Conservation (phyloP, 2,329 filamentous ascomycete species). For the Talaromyces sp. region DNA sequence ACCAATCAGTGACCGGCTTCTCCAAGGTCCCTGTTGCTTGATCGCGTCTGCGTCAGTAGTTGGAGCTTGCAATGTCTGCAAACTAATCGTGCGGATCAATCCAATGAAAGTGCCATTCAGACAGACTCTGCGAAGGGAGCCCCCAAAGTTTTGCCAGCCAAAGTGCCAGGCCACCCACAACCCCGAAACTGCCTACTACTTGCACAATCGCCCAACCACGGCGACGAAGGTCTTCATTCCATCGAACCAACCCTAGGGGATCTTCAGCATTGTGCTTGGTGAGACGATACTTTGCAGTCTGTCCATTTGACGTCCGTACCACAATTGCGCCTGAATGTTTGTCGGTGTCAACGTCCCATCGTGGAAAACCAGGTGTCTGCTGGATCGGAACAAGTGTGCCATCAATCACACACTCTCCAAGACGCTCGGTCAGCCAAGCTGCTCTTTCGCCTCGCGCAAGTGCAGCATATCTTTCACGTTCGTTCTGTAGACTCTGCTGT, state of each 20-base stretch:
- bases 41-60: too few species aligned
- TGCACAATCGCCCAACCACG: conserved; percentile 69
- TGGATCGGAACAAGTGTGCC: conserved; percentile 60
- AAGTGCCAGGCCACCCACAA: conserved; percentile 70
- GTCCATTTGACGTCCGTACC: conserved; percentile 27
- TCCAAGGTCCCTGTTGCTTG: not conserved
- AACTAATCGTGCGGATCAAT: conserved; percentile 15
- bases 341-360: conserved; percentile 28
- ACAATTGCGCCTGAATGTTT: conserved; percentile 28
- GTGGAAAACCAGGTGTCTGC: conserved; percentile 33
- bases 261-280: conserved; percentile 60
- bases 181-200: conserved; percentile 69
- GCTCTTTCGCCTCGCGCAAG: conserved; percentile 63
- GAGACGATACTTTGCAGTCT: conserved; percentile 36
- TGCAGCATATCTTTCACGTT: conserved; percentile 67
- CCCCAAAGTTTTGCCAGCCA: conserved; percentile 54
- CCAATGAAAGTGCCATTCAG: conserved; percentile 21
- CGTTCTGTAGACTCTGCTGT: conserved; percentile 71
- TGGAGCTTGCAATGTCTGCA: not conserved
- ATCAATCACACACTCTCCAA: conserved; percentile 67
- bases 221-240: conserved; percentile 64
- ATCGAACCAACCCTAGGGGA: conserved; percentile 72
- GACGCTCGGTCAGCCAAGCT: conserved; percentile 65
- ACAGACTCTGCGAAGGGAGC: conserved; percentile 15
- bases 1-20: not conserved